These are phyloP conservation scores for Metroxylon sagu DNA, from an alignment of 176 grass and related monocot genomes.

Conservation along the genomic window DNA sequence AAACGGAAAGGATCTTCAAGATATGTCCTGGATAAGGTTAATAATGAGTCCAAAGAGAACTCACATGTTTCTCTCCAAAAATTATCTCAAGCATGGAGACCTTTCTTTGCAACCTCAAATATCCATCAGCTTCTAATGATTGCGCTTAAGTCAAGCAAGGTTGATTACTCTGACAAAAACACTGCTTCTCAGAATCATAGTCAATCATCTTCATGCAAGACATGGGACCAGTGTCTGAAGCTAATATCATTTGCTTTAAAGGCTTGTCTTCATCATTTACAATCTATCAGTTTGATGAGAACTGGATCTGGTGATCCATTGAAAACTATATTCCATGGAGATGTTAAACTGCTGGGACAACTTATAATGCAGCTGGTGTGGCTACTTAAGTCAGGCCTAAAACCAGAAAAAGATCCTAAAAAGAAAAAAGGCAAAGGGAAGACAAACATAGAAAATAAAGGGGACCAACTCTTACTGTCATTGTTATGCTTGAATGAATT, in stretches of 20 bases:
- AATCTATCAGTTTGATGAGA: slow-evolving; percentile 29
- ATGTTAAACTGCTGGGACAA: slow-evolving; percentile 42
- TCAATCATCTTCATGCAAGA: slow-evolving; percentile 18
- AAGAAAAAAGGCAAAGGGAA: slow-evolving; percentile 51
- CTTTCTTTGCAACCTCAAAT: slow-evolving; percentile 41
- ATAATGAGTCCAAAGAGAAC: slow-evolving; percentile 30
- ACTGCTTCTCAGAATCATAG: slow-evolving; percentile 42
- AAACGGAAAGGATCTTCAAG: slow-evolving; percentile 33
- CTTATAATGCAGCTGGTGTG: slow-evolving; percentile 63
- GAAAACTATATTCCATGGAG: slow-evolving; percentile 25
- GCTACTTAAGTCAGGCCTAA: slow-evolving; percentile 33
- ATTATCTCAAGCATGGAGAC: slow-evolving; percentile 42
- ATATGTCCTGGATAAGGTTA: slow-evolving; percentile 35
- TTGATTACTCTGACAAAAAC: slow-evolving; percentile 22
- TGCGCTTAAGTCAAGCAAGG: slow-evolving; percentile 35
- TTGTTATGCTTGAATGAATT: slow-evolving; percentile 56
- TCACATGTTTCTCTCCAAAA: slow-evolving; percentile 32
- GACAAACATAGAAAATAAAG: slow-evolving; percentile 44
- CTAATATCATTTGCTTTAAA: slow-evolving; percentile 61
- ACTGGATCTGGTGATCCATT: slow-evolving; percentile 19
- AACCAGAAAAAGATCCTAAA: slow-evolving; percentile 37
- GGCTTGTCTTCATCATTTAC: slow-evolving; percentile 55
- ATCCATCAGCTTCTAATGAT: slow-evolving; percentile 48
- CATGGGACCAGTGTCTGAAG: slow-evolving; percentile 22
- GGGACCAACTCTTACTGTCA: slow-evolving; percentile 52